Evolutionary conservation across 148 eudicot genomes (phyloP), one percentile per base, ranked within the genome.

Genomic region (Spergularia marina): DNA sequence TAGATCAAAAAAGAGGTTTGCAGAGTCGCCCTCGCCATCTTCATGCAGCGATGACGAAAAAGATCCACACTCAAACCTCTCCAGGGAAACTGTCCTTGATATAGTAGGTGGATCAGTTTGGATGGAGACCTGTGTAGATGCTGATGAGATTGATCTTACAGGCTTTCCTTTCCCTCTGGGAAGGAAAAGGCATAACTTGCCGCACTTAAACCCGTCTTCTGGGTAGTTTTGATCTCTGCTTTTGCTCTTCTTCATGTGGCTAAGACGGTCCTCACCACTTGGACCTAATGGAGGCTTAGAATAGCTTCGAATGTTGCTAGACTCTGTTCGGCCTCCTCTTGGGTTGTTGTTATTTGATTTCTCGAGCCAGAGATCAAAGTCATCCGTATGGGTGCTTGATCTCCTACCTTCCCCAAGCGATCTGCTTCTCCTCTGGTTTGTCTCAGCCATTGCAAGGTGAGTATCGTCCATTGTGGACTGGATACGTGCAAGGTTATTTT

Each of bases 51-150:
- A 83, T 9, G 98, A 84, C 17, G 81, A 77, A 90, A 90, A 91
- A 11, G 98, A 91, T 12, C 90, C 98, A 8, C 96, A 89, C 23
- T 93, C 97, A 36, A 93, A 93, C 82, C 84, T 93, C 78, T 93
- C 94, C 21, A 93, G 47, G 0, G 98, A 93, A 34, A 88, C 90
- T 34, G 79, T 87, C 64, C 83, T 83, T n/a, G 98, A 93, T 44
- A 91, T 87, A 13, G 73, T 80, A 2, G 79, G 81, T 6, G 70
- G 72, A 36, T 82, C 83, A 12, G 70, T 80, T 47, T 12, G 30
- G 51, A 51, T 53, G 47, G 77, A 74, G 70, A 17, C 53, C 34
- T 51, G 12, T 2, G 25, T 21, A 53, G 84, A 84, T n/a, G 41
- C 54, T 4, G 54, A 52, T 34, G 85, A 70, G 6, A 81, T 82